phyloP scores from a whole-genome alignment of 192 early-diverging fungal genomes.

The Coemansia sp. region DNA sequence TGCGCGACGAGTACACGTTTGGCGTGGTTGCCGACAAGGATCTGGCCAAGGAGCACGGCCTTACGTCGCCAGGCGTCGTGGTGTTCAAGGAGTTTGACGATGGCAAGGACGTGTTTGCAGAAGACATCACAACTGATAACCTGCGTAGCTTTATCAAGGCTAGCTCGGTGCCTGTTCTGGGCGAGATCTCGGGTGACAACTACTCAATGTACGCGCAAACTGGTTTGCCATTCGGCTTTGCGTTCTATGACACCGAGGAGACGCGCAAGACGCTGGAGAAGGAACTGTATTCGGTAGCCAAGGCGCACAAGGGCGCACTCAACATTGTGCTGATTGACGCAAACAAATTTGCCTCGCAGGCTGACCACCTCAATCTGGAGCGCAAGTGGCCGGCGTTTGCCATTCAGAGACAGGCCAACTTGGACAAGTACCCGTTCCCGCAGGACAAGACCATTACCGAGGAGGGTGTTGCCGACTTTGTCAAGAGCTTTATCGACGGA shows the following conservation, averaged over 20 bases:
- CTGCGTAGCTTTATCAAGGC: slow-evolving; percentile 73
- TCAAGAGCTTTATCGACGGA: slow-evolving; percentile 65
- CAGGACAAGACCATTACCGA: slow-evolving; percentile 66
- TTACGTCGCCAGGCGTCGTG: slow-evolving; percentile 67
- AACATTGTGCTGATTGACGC: slow-evolving; percentile 93
- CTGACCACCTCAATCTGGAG: slow-evolving; percentile 85
- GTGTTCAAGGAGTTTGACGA: slow-evolving; percentile 94
- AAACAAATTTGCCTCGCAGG: slow-evolving; percentile 80
- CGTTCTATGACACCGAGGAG: slow-evolving; percentile 75
- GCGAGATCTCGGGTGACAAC: slow-evolving; percentile 87
- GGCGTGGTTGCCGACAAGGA: slow-evolving; percentile 71
- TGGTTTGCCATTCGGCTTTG: slow-evolving; percentile 87
- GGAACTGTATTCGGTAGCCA: slow-evolving; percentile 71
- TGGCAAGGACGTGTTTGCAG: slow-evolving; percentile 70
- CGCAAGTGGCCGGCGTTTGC: slow-evolving; percentile 91
- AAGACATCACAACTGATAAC: slow-evolving; percentile 57
- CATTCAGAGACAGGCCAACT: slow-evolving; percentile 73
- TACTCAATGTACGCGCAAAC: slow-evolving; percentile 82
- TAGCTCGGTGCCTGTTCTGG: slow-evolving; percentile 83
- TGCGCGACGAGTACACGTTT: slow-evolving; percentile 87
- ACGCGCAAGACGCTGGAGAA: slow-evolving; percentile 59
- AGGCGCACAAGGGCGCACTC: slow-evolving; percentile 83
- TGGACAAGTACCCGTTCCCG: slow-evolving; percentile 84
- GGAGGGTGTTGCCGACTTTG: slow-evolving; percentile 62
- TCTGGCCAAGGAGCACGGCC: slow-evolving; percentile 56